Base-by-base conservation (phyloP, 2,329 filamentous ascomycete genomes). In the Graphiopsis chlorocephala region DNA sequence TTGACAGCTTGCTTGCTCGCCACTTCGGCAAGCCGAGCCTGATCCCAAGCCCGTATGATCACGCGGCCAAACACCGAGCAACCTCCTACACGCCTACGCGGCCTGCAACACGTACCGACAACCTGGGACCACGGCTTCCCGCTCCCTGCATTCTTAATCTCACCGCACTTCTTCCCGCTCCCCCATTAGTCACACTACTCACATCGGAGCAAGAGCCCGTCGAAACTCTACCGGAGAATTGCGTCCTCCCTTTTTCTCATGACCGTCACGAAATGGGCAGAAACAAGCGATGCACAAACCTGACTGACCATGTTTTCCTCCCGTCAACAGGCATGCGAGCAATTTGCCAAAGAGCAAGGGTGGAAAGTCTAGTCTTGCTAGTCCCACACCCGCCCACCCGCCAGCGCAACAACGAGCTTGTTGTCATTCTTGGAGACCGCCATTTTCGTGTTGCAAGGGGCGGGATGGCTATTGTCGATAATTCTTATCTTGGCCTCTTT, bases 271-370 rank as follows among this genome's bases (percentile, higher is more conserved):
- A 7, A 45, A 11, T 10, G 6, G 10, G n/a, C n/a, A n/a, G 38
- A 7, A 20, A 4, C 5, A 45, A 45, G 38, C 38, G 38, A 45
- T 20, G n/a, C 15, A 38, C 4, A 17, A 38, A 2, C 17, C 29
- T 28, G 17, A 45, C 55, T 58, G 23, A 58, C 55, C 17, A 28
- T 12, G 20, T 15, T 47, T 33, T 48, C 26, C 25, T 23, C 42
- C 17, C 15, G 48, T 53, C 20, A 35, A 45, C 69, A 92, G 90
- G 90, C 90, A 58, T 93, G 90, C 80, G 90, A 93, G 75, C 93
- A 97, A 79, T 97, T 97, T 78, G 94, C 94, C 65, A 97, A 97
- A 79, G 94, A 98, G 78, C 91, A 98, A 65, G 74, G 74, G 48
- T 75, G 74, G 74, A 75, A 75, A 61, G 68, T 75, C 35, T 75